phyloP scores from a whole-genome alignment of 257 asterid species.

The Nicotiana noctiflora region DNA sequence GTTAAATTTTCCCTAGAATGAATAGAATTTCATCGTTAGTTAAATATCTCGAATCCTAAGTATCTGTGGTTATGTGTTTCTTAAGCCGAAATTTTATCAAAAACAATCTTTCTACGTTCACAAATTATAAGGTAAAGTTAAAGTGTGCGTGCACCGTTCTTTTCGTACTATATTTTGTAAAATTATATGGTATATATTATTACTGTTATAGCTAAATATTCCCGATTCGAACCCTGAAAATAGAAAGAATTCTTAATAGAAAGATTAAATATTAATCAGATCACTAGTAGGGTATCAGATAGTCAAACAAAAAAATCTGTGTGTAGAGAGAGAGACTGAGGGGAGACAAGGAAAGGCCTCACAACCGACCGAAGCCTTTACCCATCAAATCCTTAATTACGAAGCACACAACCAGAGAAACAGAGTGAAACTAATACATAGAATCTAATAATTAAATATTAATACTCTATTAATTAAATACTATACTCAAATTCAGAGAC shows the following conservation, averaged over 20 bases:
- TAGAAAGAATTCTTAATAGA: no score
- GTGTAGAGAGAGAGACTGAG: not conserved
- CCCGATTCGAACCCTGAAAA: no score
- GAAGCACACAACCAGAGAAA: not conserved
- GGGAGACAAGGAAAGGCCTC: conserved; percentile 4
- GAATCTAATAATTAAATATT: not conserved
- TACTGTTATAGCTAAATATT: no score
- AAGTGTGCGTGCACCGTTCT: no score
- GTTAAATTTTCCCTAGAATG: no score
- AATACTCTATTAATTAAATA: not conserved
- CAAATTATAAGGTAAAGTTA: no score
- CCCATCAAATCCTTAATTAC: not conserved
- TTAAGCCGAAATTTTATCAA: rapidly evolving
- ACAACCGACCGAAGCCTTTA: conserved; percentile 15
- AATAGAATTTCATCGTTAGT: no score
- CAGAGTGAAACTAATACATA: not conserved
- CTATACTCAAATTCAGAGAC: not conserved
- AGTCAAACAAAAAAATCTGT: not conserved
- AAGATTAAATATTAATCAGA: not conserved
- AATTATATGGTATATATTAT: no score
- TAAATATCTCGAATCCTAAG: no score
- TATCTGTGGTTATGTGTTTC: no score
- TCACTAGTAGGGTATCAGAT: not conserved
- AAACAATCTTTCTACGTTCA: no score
- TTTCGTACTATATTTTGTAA: rapidly evolving